Base-by-base conservation (phyloP, 306 rosid genomes). In the Carpinus viminea region DNA sequence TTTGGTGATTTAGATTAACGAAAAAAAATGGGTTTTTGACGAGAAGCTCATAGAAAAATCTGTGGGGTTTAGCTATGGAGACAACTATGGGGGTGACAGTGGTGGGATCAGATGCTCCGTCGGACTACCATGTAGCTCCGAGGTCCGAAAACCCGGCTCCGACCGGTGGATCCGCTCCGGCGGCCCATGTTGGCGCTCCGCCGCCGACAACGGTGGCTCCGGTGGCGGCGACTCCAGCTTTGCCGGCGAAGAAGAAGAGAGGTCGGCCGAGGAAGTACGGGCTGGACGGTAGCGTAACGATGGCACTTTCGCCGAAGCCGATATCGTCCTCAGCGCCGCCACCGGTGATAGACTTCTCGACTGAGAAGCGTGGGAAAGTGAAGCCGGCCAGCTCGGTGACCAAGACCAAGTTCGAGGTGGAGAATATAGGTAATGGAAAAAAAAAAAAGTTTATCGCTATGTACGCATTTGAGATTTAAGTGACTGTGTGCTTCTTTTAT, bases 241-340 rank as follows among this genome's bases (percentile, higher is more conserved):
- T 87, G 77, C 88, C 91, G 74, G 89, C 20, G 78, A 95, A 93
- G 90, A 95, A 95, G 89, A 95, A 95, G 85, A 87, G 99, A 41
- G 99, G 99, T 12, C 83, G 99, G 46, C 99, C 99, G 4, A 90
- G 99, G 80, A 95, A 95, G 89, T 93, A 95, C 46, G 97, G 97
- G 20, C 91, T 92, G 2, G 97, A 93, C 52, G 99, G 99, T 50
- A 85, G 93, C 38, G 96, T 88, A 71, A 71, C 88, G 21, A 71
- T 79, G 93, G 91, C 98, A 77, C 85, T 95, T 75, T 95, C 98
- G 28, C 94, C 98, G 0, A 95, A 89, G 85, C 98, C 99, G 55
- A 93, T 95, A 79, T 95, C 99, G 16, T 93, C 96, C 0, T 90
- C 98, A 0, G 92, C 92, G 41, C 98, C 98, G 47, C 87, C 94